Evolutionary conservation across 805 yeast genomes (phyloP), one percentile per base, ranked within the genome.

Genomic region (Starmerella ratchasimensis): DNA sequence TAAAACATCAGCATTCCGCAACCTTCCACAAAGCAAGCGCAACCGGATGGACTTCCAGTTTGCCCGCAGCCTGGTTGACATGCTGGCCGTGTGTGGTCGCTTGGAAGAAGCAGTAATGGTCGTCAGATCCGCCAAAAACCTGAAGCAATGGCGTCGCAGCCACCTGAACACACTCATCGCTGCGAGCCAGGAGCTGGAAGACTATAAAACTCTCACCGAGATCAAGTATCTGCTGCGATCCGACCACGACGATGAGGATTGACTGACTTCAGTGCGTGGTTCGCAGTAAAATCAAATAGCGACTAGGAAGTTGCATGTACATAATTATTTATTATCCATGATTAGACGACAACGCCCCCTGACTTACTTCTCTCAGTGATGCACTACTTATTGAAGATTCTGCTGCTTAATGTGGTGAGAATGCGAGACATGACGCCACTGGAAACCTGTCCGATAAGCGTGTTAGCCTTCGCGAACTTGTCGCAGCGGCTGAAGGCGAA

Each of bases 401-500:
- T 25, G 2, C 45, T 28, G 3, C 50, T 40, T 8, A 46, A 23
- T 3, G 30, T 8, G 5, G 42, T 37, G 28, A 46, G 31, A 11
- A 41, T 31, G 5, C 53, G 41, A 10, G 46, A 36, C 5, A 46
- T 9, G 3, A 52, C 20, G 8, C 48, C 38, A 2, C 49, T 38
- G n/a, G 56, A 46, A 3, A 57, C 56, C 24, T 41, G 43, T 14
- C 57, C 60, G 47, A 77, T 63, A 8, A 79, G 53, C 47, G 65
- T 69, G 54, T 78, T 78, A 20, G 93, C 94, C 54, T 74, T 79
- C 34, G 93, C 82, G 60, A 86, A 88, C 61, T 80, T 82, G 56
- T 86, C 96, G 59, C 96, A 83, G 50, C 81, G 71, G 19, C 93
- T 80, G 59, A 81, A 88, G 0, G 96, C 96, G 62, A 82, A 65